Evolutionary conservation across 306 rosid genomes (phyloP).

Genomic region (Citrullus amarus): DNA sequence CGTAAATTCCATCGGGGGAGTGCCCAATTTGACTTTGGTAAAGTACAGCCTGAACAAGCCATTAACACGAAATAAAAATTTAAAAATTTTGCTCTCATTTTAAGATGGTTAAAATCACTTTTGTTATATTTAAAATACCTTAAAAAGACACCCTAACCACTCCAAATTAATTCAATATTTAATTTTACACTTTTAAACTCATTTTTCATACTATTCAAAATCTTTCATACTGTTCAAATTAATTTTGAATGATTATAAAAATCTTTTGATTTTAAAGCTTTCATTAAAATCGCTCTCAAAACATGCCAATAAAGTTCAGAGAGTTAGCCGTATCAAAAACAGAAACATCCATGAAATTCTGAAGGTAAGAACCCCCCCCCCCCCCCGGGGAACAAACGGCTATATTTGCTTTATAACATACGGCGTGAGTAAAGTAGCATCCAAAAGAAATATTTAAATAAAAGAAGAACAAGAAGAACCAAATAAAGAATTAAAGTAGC

Average conservation of each 20-base stretch:
- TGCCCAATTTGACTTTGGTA: conserved; percentile 77
- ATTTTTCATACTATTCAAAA: too few relatives aligned
- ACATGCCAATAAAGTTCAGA: not conserved
- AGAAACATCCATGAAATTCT: not conserved
- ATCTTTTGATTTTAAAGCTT: too few relatives aligned
- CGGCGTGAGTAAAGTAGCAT: not conserved
- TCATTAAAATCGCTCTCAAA: too few relatives aligned
- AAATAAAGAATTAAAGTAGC: not conserved
- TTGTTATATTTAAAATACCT: too few relatives aligned
- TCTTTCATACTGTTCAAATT: too few relatives aligned
- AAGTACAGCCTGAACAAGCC: conserved; percentile 62
- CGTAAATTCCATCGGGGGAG: conserved; percentile 79
- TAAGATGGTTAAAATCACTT: too few relatives aligned
- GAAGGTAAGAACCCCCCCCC: too few relatives aligned
- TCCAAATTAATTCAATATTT: too few relatives aligned
- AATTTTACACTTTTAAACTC: too few relatives aligned
- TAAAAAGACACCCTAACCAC: too few relatives aligned
- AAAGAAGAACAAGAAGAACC: not conserved
- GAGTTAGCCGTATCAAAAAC: not conserved
- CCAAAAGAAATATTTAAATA: not conserved
- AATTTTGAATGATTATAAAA: too few relatives aligned
- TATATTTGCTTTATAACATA: not conserved
- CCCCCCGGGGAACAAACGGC: not conserved
- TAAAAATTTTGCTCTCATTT: not conserved
- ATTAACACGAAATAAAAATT: conserved; percentile 11